Conservation (phyloP, 2,329 filamentous ascomycete genomes). For the Phoma herbarum region DNA sequence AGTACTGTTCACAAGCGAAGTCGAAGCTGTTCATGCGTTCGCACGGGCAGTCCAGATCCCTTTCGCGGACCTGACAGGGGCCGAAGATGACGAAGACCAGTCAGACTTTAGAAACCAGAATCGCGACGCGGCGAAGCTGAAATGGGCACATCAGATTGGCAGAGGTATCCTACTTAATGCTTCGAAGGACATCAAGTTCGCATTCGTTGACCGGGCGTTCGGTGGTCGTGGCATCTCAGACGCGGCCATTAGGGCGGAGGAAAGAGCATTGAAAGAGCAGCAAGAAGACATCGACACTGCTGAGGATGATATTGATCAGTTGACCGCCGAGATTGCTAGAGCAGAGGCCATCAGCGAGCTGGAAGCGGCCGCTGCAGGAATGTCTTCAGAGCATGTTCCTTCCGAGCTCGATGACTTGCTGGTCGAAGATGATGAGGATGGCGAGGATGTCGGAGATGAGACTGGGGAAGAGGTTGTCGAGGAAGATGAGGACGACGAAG, state of each 20-base stretch:
- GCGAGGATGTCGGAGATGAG: constrained; percentile 33
- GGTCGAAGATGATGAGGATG: constrained; percentile 44
- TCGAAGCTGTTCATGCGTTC: constrained; percentile 66
- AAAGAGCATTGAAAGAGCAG: constrained; percentile 48
- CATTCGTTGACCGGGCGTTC: constrained; percentile 67
- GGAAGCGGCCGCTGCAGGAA: constrained; percentile 12
- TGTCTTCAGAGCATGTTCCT: neutral
- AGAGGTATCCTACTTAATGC: constrained; percentile 67
- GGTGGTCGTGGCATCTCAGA: constrained; percentile 64
- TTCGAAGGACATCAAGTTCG: constrained; percentile 64
- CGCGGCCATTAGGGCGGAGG: constrained; percentile 51
- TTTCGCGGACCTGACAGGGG: constrained; percentile 59
- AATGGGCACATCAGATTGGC: constrained; percentile 69
- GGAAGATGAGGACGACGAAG: neutral
- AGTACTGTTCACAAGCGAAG: constrained; percentile 62
- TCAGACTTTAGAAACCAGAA: constrained; percentile 51
- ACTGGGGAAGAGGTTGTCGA: constrained; percentile 13
- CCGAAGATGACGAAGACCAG: constrained; percentile 33
- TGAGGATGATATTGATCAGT: constrained; percentile 56
- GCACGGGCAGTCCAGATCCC: constrained; percentile 62
- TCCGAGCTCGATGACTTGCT: constrained; percentile 20
- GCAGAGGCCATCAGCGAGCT: constrained; percentile 22
- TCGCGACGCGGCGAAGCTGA: constrained; percentile 56
- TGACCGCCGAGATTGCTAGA: constrained; percentile 40
- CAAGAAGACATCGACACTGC: constrained; percentile 60